Conservation (phyloP, 345 rosid species). For the Brassica rapa region DNA sequence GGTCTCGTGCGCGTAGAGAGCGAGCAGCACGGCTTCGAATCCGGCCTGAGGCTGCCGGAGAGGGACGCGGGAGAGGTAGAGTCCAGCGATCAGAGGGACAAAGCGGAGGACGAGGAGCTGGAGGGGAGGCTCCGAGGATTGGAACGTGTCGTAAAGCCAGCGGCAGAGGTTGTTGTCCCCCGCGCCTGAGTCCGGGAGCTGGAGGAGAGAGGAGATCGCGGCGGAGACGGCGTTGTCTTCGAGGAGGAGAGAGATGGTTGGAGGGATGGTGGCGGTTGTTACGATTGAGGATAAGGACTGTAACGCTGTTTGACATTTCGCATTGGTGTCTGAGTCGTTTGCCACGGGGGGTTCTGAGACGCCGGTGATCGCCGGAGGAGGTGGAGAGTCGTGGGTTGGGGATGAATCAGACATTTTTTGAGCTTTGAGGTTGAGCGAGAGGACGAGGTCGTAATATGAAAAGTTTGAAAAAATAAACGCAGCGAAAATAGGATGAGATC, state of each 20-base stretch:
- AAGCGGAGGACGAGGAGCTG: conserved; percentile 75
- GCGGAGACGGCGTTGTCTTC: conserved; percentile 54
- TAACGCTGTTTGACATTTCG: conserved; percentile 46
- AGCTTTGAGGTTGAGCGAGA: conserved; percentile 12
- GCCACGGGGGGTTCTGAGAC: conserved; percentile 17
- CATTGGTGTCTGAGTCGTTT: conserved; percentile 13
- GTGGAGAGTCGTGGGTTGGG: conserved; percentile 28
- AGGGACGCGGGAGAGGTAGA: conserved; percentile 73
- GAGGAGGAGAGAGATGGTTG: conserved; percentile 61
- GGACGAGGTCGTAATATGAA: conserved; percentile 2
- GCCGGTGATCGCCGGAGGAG: conserved; percentile 3
- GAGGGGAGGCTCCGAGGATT: conserved; percentile 56
- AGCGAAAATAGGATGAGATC: conserved; percentile 19
- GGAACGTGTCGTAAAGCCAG: conserved; percentile 93
- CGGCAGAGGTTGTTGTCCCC: conserved; percentile 83
- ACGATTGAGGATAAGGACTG: conserved; percentile 54
- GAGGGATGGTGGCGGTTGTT: conserved; percentile 41
- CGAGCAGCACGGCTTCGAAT: conserved; percentile 76
- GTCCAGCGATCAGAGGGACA: conserved; percentile 65
- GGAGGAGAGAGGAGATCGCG: conserved; percentile 71
- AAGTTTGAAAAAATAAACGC: conserved; percentile 8
- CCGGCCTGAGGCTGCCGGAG: conserved; percentile 71
- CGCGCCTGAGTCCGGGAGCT: conserved; percentile 65
- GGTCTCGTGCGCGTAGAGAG: conserved; percentile 79
- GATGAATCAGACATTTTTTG: conserved; percentile 35